Evolutionary conservation across 208 protist species (phyloP), one percentile per base, ranked within the genome.

Genomic region (Kentomonas sorsogonicus): DNA sequence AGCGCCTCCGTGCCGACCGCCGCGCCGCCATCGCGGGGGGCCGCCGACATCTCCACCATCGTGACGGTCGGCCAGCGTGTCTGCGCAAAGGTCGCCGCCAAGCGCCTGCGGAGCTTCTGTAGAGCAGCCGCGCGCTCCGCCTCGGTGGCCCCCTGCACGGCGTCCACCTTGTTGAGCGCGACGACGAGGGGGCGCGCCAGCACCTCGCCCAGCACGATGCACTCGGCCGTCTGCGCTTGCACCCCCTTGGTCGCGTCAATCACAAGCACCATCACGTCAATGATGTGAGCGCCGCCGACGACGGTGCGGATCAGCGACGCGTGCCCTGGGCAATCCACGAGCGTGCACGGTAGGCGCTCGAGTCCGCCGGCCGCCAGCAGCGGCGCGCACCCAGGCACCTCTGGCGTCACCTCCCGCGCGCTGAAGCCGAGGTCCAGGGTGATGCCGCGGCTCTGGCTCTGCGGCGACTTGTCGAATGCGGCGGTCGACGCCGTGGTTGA

Each of bases 291-390:
- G 3, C 97, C 97, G 23, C 96, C 97, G 34, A 99, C 92, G n/a
- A 99, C 91, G 2, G 98, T 99, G 22, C 88, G 79, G 51, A 99
- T 99, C 22, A 99, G 86, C 3, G 95, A 98, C 9, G 97, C 97
- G 69, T 99, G 98, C 3, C 98, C 98, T 16, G 98, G 98, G 70
- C 98, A 99, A 64, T 99, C 98, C 0, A 99, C 98, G 5, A 99
- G 75, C 15, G 97, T 99, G 63, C 89, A 95, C 58, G 87, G 74
- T 25, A 93, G 52, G 15, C 68, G 48, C 3, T 71, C 44, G 46
- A 87, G 39, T 0, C 58, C 57, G 3, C 61, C 66, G 1, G 20
- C 20, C 9, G 15, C 4, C 0, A 79, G 62, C 13, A 72, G 36
- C 20, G 26, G 4, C 20, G 34, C 60, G 48, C 70, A 72, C 26